phyloP scores from a whole-genome alignment of 1,284 basidiomycete genomes.

The Rhodotorula glutinis region DNA sequence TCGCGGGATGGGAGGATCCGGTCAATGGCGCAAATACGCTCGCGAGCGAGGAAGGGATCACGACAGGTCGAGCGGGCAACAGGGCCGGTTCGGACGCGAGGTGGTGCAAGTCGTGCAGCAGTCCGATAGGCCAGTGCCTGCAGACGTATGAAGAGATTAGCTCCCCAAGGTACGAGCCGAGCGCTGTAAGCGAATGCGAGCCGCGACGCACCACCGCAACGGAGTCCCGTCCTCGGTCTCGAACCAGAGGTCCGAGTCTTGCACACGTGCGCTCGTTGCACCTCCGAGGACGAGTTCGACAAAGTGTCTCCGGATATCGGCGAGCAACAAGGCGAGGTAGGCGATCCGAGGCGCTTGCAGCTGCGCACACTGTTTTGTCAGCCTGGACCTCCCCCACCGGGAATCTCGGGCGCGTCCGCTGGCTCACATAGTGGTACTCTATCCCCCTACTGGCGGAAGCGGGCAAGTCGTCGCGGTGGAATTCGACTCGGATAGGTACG shows the following conservation, averaged over 20 bases:
- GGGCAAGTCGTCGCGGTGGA: constrained; percentile 77
- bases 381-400: too few relatives aligned
- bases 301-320: constrained; percentile 77
- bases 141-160: too few relatives aligned
- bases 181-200: background rate
- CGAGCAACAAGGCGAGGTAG: constrained; percentile 84
- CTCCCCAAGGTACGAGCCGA: too few relatives aligned
- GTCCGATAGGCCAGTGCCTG: constrained; percentile 94
- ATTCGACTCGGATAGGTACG: constrained; percentile 75
- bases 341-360: constrained; percentile 74
- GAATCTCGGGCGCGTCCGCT: too few relatives aligned
- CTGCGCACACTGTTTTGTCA: constrained; percentile 38
- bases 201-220: constrained; percentile 71
- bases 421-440: constrained; percentile 68
- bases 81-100: constrained; percentile 2
- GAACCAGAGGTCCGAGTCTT: constrained; percentile 92
- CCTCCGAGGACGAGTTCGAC: constrained; percentile 87
- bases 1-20: background rate
- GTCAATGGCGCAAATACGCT: constrained; percentile 59
- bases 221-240: constrained; percentile 60
- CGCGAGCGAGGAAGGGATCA: constrained; percentile 51
- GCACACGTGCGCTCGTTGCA: constrained; percentile 57
- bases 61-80: background rate
- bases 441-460: constrained; percentile 79
- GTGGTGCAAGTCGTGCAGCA: constrained; percentile 71